Base-by-base conservation (phyloP, 2,329 filamentous ascomycete genomes). In the Pseudovirgaria hyperparasitica region DNA sequence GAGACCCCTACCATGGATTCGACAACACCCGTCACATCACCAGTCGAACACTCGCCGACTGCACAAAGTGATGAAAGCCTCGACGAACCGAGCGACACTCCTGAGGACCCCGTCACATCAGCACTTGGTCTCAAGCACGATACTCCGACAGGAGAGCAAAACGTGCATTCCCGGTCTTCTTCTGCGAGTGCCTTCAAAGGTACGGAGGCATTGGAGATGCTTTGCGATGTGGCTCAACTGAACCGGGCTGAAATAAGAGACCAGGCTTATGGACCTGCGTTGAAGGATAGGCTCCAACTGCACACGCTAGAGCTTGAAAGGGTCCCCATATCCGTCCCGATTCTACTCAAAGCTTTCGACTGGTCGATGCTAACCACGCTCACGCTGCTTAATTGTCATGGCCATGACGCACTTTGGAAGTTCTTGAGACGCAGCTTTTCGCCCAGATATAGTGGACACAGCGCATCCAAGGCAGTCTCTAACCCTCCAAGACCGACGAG, bases 321-420 rank as follows among this genome's bases (percentile, higher is more conserved):
- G 14, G 68, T 87, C 3, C 67, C 71, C 1, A 55, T 90, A n/a
- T 84, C 76, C 1, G 65, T 82, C 22, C 63, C 72, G 6, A 71
- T 82, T n/a, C 62, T 84, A 29, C 65, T 72, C 24, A 69, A 70
- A 33, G 76, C 71, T 2, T 65, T 90, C 22, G 80, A 90, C 52
- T 90, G 80, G 80, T 71, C 72, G 2, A 60, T 66, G 7, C 51
- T 90, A 27, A 80, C 73, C 3, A 77, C 62, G 10, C 54, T 90
- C 26, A 87, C 82, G 1, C 65, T 90, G 12, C 66, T 90, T 23
- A 65, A 76, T 34, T 90, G 82, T 45, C 61, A 65, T 18, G 70
- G 80, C 27, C 74, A 84, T 42, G 79, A 86, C 33, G 66, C 69
- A 30, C 60, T 90, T 2, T 90, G 81, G 81, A 76, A 74, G 42